Evolutionary conservation across 2,329 filamentous ascomycete species (phyloP).

Genomic region (Cladobotryum protrusum): DNA sequence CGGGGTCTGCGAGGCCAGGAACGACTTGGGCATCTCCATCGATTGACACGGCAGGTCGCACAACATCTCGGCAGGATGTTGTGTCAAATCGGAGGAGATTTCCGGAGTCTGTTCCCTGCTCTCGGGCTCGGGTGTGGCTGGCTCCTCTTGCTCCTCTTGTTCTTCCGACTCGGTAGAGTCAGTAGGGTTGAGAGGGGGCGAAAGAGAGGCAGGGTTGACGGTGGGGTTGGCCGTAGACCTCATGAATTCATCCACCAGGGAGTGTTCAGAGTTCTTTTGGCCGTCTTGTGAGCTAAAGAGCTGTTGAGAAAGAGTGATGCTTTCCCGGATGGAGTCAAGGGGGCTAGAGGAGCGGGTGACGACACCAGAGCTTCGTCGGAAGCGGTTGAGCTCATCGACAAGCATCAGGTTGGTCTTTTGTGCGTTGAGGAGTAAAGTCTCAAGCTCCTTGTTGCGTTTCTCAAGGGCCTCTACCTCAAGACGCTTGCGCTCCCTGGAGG

Average conservation of each 20-base stretch:
- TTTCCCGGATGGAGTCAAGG: conserved; percentile 37
- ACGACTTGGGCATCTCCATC: conserved; percentile 53
- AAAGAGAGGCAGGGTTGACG: conserved; percentile 56
- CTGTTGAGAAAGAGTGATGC: conserved; percentile 52
- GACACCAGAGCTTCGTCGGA: conserved; percentile 39
- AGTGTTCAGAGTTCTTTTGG: conserved; percentile 24
- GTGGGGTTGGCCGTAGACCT: conserved; percentile 39
- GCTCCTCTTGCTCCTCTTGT: conserved; percentile 8
- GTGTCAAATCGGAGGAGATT: conserved; percentile 82
- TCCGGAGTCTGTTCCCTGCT: conserved; percentile 22
- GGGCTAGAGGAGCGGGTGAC: conserved; percentile 35
- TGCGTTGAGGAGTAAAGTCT: conserved; percentile 54
- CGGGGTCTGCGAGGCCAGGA: conserved; percentile 37
- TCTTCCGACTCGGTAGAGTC: conserved; percentile 33
- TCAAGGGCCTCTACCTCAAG: conserved; percentile 82
- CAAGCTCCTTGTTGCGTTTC: conserved; percentile 64
- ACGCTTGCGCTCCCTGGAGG: conserved; percentile 88
- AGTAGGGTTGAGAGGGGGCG: conserved; percentile 49
- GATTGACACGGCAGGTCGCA: conserved; percentile 99
- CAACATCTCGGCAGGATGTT: conserved; percentile 99
- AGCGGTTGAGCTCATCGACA: conserved; percentile 43
- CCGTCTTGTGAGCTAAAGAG: conserved; percentile 47
- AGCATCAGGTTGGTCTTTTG: conserved; percentile 47
- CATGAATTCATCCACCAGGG: conserved; percentile 39
- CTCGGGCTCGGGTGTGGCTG: conserved; percentile 16